Evolutionary conservation across 495 filamentous ascomycete species (phyloP), one percentile per base, ranked within the genome.

Genomic region (Aspergillus mulundensis): DNA sequence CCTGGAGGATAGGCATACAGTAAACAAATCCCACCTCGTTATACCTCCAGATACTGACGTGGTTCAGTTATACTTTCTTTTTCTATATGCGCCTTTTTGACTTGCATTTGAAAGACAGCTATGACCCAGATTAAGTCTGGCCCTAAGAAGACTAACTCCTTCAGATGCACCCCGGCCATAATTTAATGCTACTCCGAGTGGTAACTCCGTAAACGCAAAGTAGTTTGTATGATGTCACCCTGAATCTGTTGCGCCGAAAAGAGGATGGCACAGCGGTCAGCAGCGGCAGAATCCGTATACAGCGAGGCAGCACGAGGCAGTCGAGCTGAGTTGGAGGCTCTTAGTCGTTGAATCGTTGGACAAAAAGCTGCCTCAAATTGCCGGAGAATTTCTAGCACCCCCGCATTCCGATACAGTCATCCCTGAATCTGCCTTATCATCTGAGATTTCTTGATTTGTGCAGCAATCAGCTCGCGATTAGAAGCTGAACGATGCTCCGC

Each of bases 401-500:
- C 18, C 10, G 8, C 16, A 15, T 38, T 20, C 7, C 2, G 20
- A 50, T 40, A 23, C 0, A 15, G 5, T 23, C 11, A 25, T 40
- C 19, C n/a, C 18, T 16, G 25, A 48, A 25, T 15, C 23, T 15
- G 14, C 30, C 30, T 36, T 50, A 14, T 50, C 30, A n/a, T 21
- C 19, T 19, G 47, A 19, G 38, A 34, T 39, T 7, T 4, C 21
- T 40, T 16, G 20, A 32, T 50, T 24, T 50, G 48, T 38, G n/a
- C n/a, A n/a, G n/a, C n/a, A n/a, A n/a, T 40, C 34, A 50, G 48
- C 48, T 40, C 14, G 19, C 48, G 34, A 50, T 50, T 21, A 50
- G 34, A 50, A 50, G 38, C 50, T 53, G 49, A n/a, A 51, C 48
- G 54, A 53, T 51, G 55, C 54, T 61, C 58, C 58, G 58, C 58